phyloP scores from a whole-genome alignment of 2,329 filamentous ascomycete genomes.

The Alternaria sp. region DNA sequence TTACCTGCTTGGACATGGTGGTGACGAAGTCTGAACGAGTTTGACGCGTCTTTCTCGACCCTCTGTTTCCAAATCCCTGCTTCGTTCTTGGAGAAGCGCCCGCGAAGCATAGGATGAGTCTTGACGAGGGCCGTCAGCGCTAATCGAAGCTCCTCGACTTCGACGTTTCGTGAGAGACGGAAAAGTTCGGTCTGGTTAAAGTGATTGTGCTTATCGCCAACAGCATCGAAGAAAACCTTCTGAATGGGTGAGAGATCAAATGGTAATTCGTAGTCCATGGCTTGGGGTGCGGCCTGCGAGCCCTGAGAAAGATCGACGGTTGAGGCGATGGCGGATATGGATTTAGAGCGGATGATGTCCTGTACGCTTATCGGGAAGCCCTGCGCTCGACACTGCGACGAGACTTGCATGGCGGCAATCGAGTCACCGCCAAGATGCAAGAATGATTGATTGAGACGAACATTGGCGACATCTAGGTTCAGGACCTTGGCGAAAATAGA shows the following conservation, averaged over 20 bases:
- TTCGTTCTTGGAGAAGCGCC: constrained; percentile 46
- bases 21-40: constrained; percentile 39
- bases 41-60: constrained; percentile 34
- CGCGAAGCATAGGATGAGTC: constrained; percentile 54
- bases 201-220: constrained; percentile 38
- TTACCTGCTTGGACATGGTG: constrained; percentile 27
- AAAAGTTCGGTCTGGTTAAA: constrained; percentile 49
- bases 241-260: constrained; percentile 47
- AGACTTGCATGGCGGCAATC: constrained; percentile 50
- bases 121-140: constrained; percentile 47
- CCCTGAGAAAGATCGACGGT: constrained; percentile 26
- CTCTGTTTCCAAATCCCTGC: constrained; percentile 46
- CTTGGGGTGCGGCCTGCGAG: constrained; percentile 1
- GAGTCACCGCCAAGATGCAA: constrained; percentile 49
- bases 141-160: constrained; percentile 34
- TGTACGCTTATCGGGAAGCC: constrained; percentile 45
- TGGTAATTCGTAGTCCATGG: constrained; percentile 32
- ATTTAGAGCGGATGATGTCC: constrained; percentile 46
- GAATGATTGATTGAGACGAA: constrained; percentile 47
- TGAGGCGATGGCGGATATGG: constrained; percentile 40
- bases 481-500: constrained; percentile 44
- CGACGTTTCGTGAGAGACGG: constrained; percentile 34
- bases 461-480: constrained; percentile 37
- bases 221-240: constrained; percentile 39
- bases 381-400: constrained; percentile 43